phyloP scores from a whole-genome alignment of 768 basidiomycete genomes.

The Pleurotus platypus region DNA sequence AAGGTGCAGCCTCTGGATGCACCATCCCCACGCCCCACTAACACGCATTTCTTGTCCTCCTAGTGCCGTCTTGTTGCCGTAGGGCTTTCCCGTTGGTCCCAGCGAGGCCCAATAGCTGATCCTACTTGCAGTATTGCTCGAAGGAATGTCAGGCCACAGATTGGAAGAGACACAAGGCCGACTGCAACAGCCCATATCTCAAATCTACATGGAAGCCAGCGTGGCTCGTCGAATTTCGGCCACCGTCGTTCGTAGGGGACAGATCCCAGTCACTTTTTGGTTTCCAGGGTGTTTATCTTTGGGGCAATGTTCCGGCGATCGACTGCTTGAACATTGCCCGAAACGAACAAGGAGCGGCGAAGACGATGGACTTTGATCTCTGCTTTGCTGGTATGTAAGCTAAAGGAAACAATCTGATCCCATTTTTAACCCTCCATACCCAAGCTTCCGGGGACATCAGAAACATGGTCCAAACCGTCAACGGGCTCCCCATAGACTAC shows the following conservation, averaged over 20 bases:
- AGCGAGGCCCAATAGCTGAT: neutral
- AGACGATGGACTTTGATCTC: slow-evolving; percentile 17
- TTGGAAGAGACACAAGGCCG: slow-evolving; percentile 23
- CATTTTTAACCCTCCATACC: neutral
- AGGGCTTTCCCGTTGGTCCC: neutral
- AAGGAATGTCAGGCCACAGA: slow-evolving; percentile 26
- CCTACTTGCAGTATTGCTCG: slow-evolving; percentile 26
- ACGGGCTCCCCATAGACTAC: slow-evolving; percentile 20
- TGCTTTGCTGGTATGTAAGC: slow-evolving; percentile 22
- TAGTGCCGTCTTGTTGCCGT: neutral
- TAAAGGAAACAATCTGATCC: neutral
- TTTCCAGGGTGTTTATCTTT: neutral
- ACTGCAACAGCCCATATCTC: slow-evolving; percentile 24
- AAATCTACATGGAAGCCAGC: slow-evolving; percentile 24
- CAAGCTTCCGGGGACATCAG: slow-evolving; percentile 25
- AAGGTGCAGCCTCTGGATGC: neutral
- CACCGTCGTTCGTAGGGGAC: slow-evolving; percentile 18
- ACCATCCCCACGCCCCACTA: neutral
- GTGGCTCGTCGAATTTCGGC: slow-evolving; percentile 23
- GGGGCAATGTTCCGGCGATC: slow-evolving; percentile 25
- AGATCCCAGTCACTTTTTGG: neutral
- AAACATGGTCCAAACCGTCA: slow-evolving; percentile 26
- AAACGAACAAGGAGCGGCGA: slow-evolving; percentile 17
- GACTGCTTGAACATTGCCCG: slow-evolving; percentile 21
- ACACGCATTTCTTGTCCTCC: neutral